phyloP scores from a whole-genome alignment of 768 basidiomycete species.

The Leccinum longicurvipes region DNA sequence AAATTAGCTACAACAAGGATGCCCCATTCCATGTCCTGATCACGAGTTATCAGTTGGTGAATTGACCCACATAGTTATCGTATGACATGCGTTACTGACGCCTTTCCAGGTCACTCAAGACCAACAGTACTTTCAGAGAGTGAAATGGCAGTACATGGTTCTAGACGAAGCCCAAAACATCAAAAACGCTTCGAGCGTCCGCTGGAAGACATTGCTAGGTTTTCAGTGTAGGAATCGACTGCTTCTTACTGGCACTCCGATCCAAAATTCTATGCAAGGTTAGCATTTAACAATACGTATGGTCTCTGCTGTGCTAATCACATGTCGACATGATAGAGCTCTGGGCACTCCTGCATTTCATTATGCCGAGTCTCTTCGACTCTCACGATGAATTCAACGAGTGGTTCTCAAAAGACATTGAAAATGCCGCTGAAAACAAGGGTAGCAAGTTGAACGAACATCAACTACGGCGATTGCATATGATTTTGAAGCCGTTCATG shows the following conservation, averaged over 20 bases:
- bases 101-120: slow-evolving; percentile 79
- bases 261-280: slow-evolving; percentile 99
- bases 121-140: slow-evolving; percentile 95
- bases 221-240: slow-evolving; percentile 96
- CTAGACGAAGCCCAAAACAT: slow-evolving; percentile 99
- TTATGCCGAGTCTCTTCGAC: slow-evolving; percentile 99
- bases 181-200: slow-evolving; percentile 92
- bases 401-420: slow-evolving; percentile 99
- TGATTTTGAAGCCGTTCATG: slow-evolving; percentile 99
- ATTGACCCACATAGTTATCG: slow-evolving; percentile 21
- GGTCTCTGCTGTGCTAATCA: slow-evolving; percentile 2
- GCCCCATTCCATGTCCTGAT: slow-evolving; percentile 96
- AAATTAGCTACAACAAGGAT: slow-evolving; percentile 91
- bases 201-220: slow-evolving; percentile 96
- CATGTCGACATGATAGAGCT: slow-evolving; percentile 55
- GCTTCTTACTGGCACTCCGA: slow-evolving; percentile 94
- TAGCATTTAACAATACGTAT: slow-evolving; percentile 15
- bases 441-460: slow-evolving; percentile 91
- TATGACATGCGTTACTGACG: slow-evolving; percentile 2
- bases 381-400: slow-evolving; percentile 99
- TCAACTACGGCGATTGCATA: slow-evolving; percentile 90
- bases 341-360: slow-evolving; percentile 98
- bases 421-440: slow-evolving; percentile 90
- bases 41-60: slow-evolving; percentile 92
- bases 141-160: slow-evolving; percentile 99